A percentile compares a stretch with the other conserved stretches of the same genome.
Evolutionary conservation across 2,329 filamentous ascomycete genomes (phyloP).

Genomic region (Incumbomyces delicatus): DNA sequence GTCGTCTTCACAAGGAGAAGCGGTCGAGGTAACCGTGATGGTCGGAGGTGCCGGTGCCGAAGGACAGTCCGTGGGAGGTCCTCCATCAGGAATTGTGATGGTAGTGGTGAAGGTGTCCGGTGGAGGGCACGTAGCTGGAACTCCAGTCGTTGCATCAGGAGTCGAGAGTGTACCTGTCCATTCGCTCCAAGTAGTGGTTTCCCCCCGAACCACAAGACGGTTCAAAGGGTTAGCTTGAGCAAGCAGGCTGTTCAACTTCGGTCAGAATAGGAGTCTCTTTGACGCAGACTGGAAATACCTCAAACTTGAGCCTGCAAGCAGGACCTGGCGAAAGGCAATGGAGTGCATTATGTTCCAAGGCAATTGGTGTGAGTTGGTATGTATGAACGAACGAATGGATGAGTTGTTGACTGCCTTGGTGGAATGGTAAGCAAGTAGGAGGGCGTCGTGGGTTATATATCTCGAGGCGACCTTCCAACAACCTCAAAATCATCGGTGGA

Average conservation of each 20-base stretch:
- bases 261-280: background rate
- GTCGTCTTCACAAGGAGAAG: background rate
- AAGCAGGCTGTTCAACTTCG: constrained; percentile 1
- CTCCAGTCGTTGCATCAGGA: background rate
- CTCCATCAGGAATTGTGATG: background rate
- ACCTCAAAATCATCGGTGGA: background rate
- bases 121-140: background rate
- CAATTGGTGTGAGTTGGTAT: constrained; percentile 1
- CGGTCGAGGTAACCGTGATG: background rate
- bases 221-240: constrained; percentile 2
- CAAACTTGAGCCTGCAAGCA: constrained; percentile 5
- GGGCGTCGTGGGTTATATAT: background rate
- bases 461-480: background rate
- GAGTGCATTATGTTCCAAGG: constrained; percentile 1
- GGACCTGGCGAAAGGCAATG: background rate
- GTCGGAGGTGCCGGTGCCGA: background rate
- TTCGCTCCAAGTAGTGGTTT: constrained; percentile 4
- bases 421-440: background rate
- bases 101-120: background rate
- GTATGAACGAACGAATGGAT: background rate
- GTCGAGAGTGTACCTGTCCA: constrained; percentile 5
- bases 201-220: background rate
- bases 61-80: background rate
- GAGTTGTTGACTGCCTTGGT: background rate
- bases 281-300: background rate